phyloP scores from a whole-genome alignment of 768 basidiomycete species.

The Xerocomellus amylosporus region DNA sequence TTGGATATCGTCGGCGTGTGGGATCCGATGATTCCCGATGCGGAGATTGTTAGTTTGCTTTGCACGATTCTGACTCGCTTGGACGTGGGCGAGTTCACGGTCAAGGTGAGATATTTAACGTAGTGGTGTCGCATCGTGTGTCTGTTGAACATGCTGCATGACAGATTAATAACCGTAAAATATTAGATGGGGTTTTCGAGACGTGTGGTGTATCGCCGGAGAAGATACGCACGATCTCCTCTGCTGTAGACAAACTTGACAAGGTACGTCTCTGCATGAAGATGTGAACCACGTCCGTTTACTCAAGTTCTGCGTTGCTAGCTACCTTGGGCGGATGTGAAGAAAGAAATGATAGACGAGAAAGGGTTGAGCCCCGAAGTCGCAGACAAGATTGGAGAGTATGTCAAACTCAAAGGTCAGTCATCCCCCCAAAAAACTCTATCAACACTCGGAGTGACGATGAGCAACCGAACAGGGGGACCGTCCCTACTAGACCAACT shows the following conservation, averaged over 20 bases:
- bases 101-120: conserved; percentile 63
- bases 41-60: conserved; percentile 79
- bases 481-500: conserved; percentile 72
- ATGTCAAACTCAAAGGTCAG: conserved; percentile 91
- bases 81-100: conserved; percentile 90
- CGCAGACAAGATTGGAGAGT: conserved; percentile 95
- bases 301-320: conserved; percentile 24
- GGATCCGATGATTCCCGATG: conserved; percentile 98
- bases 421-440: background rate
- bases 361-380: conserved; percentile 79
- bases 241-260: conserved; percentile 97
- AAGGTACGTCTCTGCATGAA: conserved; percentile 52
- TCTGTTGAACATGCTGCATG: background rate
- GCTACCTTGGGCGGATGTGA: conserved; percentile 89
- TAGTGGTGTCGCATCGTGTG: background rate
- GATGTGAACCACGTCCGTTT: background rate
- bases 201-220: conserved; percentile 91
- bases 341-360: conserved; percentile 94
- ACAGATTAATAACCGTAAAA: conserved; percentile 93
- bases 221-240: conserved; percentile 89
- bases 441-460: background rate
- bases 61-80: conserved; percentile 79
- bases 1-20: conserved; percentile 91
- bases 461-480: conserved; percentile 51
- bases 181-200: conserved; percentile 95